phyloP scores from a whole-genome alignment of 1,139 yeast genomes.

The Hansenula sp. region DNA sequence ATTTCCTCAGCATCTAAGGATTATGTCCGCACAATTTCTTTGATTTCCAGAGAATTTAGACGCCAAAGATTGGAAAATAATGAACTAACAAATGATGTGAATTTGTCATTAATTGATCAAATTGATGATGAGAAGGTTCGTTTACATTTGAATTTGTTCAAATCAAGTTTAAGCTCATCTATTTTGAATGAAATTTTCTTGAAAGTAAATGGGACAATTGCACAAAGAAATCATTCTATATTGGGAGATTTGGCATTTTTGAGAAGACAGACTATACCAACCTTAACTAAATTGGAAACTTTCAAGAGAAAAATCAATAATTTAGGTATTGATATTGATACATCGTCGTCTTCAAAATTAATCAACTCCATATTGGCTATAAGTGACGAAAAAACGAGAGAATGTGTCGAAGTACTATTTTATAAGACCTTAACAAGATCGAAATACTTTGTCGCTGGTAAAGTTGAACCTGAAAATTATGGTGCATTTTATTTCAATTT shows the following conservation, averaged over 20 bases:
- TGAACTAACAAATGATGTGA: conserved; percentile 46
- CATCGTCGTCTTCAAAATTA: conserved; percentile 69
- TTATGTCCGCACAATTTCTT: conserved; percentile 59
- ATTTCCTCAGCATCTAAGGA: conserved; percentile 61
- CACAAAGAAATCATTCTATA: conserved; percentile 71
- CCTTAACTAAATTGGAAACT: conserved; percentile 75
- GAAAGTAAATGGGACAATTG: conserved; percentile 83
- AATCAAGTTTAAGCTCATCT: conserved; percentile 52
- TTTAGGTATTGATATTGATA: conserved; percentile 68
- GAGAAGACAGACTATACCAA: conserved; percentile 86
- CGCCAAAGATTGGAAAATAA: conserved; percentile 61
- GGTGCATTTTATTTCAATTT: conserved; percentile 78
- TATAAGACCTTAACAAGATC: conserved; percentile 84
- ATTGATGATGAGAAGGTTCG: conserved; percentile 82
- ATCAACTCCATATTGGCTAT: conserved; percentile 68
- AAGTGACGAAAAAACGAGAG: conserved; percentile 60
- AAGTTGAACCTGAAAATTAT: conserved; percentile 73
- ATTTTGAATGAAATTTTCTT: conserved; percentile 73
- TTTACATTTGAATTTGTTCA: conserved; percentile 69
- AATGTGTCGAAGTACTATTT: conserved; percentile 74
- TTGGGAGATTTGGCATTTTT: conserved; percentile 80
- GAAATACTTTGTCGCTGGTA: conserved; percentile 84
- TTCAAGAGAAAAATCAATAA: conserved; percentile 67
- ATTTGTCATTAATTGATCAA: conserved; percentile 69
- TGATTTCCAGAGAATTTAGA: conserved; percentile 69